Conservation (phyloP, 2,329 filamentous ascomycete genomes). For the Zalaria sp. region DNA sequence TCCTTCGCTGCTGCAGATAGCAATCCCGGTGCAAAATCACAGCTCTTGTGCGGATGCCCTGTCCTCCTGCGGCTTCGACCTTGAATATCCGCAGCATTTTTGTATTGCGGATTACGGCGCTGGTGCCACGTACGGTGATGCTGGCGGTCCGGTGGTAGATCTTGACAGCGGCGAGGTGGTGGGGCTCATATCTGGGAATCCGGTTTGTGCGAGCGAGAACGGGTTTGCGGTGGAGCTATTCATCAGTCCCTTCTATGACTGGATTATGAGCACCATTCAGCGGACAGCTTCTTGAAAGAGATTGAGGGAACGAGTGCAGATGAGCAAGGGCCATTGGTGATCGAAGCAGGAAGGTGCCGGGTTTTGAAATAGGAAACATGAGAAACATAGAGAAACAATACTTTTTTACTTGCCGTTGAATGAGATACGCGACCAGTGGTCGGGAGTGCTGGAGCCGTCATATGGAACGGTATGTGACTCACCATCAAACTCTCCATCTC, state of each 20-base stretch:
- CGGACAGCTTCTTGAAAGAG: background rate
- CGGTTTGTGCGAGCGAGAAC: slow-evolving; percentile 2
- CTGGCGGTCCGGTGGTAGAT: slow-evolving; percentile 4
- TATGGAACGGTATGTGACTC: slow-evolving; percentile 46
- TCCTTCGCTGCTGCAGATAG: background rate
- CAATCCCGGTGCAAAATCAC: background rate
- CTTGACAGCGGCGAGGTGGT: slow-evolving; percentile 2
- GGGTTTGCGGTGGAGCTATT: slow-evolving; percentile 1
- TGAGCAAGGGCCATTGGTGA: no score
- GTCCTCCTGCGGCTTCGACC: background rate
- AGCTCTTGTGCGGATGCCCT: background rate
- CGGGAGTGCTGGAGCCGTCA: no score
- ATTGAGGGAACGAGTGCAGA: background rate
- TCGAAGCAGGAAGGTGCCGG: no score
- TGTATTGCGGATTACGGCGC: slow-evolving; percentile 1
- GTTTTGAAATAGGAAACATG: no score
- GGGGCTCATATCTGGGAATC: slow-evolving; percentile 4
- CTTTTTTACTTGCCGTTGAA: no score
- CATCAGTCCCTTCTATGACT: slow-evolving; percentile 1
- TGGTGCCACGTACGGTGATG: slow-evolving; percentile 3
- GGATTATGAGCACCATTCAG: background rate
- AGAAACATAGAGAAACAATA: no score
- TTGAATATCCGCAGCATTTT: slow-evolving; percentile 1
- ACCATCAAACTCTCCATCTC: slow-evolving; percentile 72
- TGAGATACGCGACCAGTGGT: no score